Base-by-base conservation (phyloP, 148 eudicot species). In the Cornus florida region DNA sequence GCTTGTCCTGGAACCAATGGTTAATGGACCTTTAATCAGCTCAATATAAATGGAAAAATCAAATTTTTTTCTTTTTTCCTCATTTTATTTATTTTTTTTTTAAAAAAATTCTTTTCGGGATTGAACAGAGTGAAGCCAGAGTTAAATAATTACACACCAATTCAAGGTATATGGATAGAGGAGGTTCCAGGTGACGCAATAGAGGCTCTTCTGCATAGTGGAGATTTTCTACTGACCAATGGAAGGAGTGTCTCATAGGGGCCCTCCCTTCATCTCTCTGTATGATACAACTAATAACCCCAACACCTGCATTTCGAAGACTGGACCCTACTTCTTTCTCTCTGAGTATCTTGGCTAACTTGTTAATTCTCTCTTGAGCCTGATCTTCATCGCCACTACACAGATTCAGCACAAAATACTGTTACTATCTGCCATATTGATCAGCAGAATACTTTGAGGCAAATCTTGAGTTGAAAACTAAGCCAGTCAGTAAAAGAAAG, bases 371-470 rank as follows among this genome's bases (percentile, higher is more conserved):
- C 88, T 94, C 97, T 88, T 97, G 99, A 85, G 99, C 99, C 84
- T 97, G 99, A 85, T 97, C 99, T 85, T 97, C 99, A 80, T 97
- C 99, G 38, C 99, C 98, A 88, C 99, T 97, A 91, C 84, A 86
- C 65, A 66, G 50, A 56, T 60, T 79, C 79, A 78, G 71, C 70
- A 73, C 31, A 67, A 23, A 76, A 70, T 62, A 48, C 23, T 31
- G 64, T 64, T 70, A 67, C 60, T 22, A 70, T 75, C 71, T 50
- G 43, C 22, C 6, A 62, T 39, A 80, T 53, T 66, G 66, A 16
- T 43, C 16, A 68, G 48, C 24, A 31, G 59, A 73, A 66, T 32
- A 20, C 20, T 33, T 4, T 60, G 33, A 19, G 68, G 50, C 31
- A 20, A 0, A 38, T 6, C 2, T 53, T 53, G 17, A 62, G 66